Percentiles rank a stretch among this genome's conserved stretches.
phyloP scores from a whole-genome alignment of 768 basidiomycete species.

The Pleurotus eryngii region DNA sequence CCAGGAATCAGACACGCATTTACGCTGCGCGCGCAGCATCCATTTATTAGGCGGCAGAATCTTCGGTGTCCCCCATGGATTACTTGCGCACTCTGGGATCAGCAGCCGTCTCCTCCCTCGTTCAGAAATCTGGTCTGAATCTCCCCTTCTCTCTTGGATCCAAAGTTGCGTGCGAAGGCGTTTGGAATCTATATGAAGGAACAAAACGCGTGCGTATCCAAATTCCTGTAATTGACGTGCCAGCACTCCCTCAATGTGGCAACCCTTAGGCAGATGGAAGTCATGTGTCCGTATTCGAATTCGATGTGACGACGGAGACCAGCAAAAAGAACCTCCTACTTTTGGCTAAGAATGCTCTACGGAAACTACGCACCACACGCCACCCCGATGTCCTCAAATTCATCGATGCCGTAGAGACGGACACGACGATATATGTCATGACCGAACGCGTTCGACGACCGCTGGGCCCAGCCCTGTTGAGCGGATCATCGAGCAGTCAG shows the following conservation, averaged over 20 bases:
- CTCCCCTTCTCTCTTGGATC: slow-evolving; percentile 83
- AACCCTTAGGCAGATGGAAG: slow-evolving; percentile 77
- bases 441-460: slow-evolving; percentile 89
- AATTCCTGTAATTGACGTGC: neutral
- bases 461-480: slow-evolving; percentile 55
- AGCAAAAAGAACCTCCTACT: slow-evolving; percentile 57
- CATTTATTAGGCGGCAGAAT: no score
- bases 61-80: slow-evolving; percentile 51
- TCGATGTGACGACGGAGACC: slow-evolving; percentile 63
- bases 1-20: no score
- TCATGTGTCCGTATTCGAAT: slow-evolving; percentile 88
- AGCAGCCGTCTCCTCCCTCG: slow-evolving; percentile 84
- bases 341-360: slow-evolving; percentile 85
- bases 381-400: slow-evolving; percentile 97
- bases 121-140: slow-evolving; percentile 89
- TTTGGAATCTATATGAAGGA: slow-evolving; percentile 87
- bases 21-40: no score
- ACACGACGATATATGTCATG: slow-evolving; percentile 84
- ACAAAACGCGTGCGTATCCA: slow-evolving; percentile 68
- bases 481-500: slow-evolving; percentile 58
- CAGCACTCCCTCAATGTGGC: slow-evolving; percentile 10
- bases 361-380: slow-evolving; percentile 85
- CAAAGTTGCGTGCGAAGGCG: slow-evolving; percentile 67
- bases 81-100: slow-evolving; percentile 80
- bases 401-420: slow-evolving; percentile 90